Base-by-base conservation (phyloP, 176 grass and related monocot species). In the Neostapfia colusana region DNA sequence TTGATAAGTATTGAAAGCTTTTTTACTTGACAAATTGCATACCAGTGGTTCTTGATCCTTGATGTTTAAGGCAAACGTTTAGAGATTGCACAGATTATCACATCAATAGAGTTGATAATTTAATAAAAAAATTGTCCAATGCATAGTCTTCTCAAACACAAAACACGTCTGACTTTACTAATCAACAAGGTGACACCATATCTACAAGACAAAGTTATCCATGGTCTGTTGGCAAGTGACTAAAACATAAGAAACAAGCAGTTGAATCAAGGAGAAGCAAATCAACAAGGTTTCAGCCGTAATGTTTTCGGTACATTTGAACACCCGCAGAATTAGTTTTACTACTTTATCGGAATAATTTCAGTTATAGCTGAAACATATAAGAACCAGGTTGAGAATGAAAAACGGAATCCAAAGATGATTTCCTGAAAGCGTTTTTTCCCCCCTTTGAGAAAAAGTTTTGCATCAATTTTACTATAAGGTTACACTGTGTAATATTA, bases 311-410 rank as follows among this genome's bases (percentile, higher is more conserved):
- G 0, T 78, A 70, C 44, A 60, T 79, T 24, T 82, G 43, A 91
- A 83, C 59, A 59, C 71, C 45, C 25, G 50, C 15, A 84, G 44
- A 42, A 81, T 44, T 27, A 77, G 62, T 44, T 40, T 51, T 53
- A 39, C 44, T 49, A 65, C 71, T 49, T 67, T 13, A 45, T 57
- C 25, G 64, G 23, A 87, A 93, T 34, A 56, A 39, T 45, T 81
- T 84, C 48, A 81, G 67, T 25, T 82, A 78, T 80, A 89, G 65
- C 79, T 87, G 79, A 76, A 41, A 70, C 18, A 66, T 53, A 51
- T 85, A 66, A 1, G 43, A 9, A 15, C 44, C 20, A 10, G 34
- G 36, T 8, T 6, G 34, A 24, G 50, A 17, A 16, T 2, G 28
- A 53, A 81, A 64, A 72, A n/a, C 59, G 36, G 39, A 68, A 60